A percentile compares a stretch with the other conserved stretches of the same genome.
These are phyloP conservation scores for Cubamyces sp. DNA, from an alignment of 768 basidiomycete species.

Conservation along the genomic window DNA sequence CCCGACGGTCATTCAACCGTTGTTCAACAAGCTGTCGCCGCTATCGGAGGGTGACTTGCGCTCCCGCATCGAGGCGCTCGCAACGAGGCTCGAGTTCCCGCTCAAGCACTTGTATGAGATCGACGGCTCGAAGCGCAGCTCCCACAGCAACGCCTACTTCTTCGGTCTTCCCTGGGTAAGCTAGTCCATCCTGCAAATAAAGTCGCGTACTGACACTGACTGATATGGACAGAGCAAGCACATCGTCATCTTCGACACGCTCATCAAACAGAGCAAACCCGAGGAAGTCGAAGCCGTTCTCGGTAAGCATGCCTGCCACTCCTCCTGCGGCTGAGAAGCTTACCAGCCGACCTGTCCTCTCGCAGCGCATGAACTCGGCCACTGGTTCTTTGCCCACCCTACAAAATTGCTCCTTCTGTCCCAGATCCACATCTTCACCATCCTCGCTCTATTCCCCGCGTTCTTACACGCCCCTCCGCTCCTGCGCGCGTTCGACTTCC, in stretches of 20 bases:
- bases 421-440: slow-evolving; percentile 86
- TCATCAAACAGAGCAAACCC: slow-evolving; percentile 88
- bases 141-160: slow-evolving; percentile 98
- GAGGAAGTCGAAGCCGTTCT: slow-evolving; percentile 98
- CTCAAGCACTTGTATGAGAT: slow-evolving; percentile 95
- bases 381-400: slow-evolving; percentile 94
- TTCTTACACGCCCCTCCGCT: slow-evolving; percentile 83
- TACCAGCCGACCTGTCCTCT: no score
- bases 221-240: slow-evolving; percentile 69
- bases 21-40: slow-evolving; percentile 97
- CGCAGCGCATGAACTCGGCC: slow-evolving; percentile 91
- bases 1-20: slow-evolving; percentile 87
- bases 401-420: slow-evolving; percentile 85
- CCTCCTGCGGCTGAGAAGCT: not conserved
- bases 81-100: slow-evolving; percentile 86
- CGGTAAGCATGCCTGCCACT: slow-evolving; percentile 38
- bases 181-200: not conserved
- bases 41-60: slow-evolving; percentile 79
- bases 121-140: slow-evolving; percentile 94
- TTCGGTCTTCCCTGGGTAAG: slow-evolving; percentile 93
- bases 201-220: not conserved
- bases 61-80: slow-evolving; percentile 74
- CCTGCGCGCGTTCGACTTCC: slow-evolving; percentile 81
- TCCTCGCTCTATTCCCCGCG: slow-evolving; percentile 87
- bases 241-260: slow-evolving; percentile 96